Evolutionary conservation across 2,329 filamentous ascomycete genomes (phyloP).

Genomic region (Pseudocercospora fuligena): DNA sequence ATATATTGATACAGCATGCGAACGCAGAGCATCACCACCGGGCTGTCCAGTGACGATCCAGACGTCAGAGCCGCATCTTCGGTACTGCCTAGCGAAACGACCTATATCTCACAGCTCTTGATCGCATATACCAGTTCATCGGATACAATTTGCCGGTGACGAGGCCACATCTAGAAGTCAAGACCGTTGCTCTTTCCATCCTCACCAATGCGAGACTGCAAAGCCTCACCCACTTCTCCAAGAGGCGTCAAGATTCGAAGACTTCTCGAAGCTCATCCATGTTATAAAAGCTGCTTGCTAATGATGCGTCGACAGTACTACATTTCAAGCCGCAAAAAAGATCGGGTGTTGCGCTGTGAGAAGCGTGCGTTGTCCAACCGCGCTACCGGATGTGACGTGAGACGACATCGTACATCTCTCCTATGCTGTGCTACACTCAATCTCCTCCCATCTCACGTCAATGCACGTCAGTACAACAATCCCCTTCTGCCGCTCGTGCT

Average conservation of each 20-base stretch:
- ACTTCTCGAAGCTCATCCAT: slow-evolving; percentile 1
- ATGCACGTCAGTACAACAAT: slow-evolving; percentile 2
- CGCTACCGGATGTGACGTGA: slow-evolving; percentile 20
- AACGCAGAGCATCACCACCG: slow-evolving; percentile 2
- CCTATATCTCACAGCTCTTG: not conserved
- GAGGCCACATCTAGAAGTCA: not conserved
- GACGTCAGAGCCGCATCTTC: slow-evolving; percentile 2
- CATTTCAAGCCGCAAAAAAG: not conserved
- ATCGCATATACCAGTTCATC: slow-evolving; percentile 14
- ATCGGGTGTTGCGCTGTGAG: slow-evolving; percentile 1
- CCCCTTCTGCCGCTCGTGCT: not conserved
- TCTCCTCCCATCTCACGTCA: slow-evolving; percentile 3
- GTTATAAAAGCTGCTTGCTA: not conserved
- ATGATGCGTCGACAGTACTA: not conserved
- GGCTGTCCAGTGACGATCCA: not conserved
- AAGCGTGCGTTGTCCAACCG: slow-evolving; percentile 5
- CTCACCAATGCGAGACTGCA: slow-evolving; percentile 5
- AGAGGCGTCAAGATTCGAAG: not conserved
- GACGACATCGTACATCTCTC: slow-evolving; percentile 15
- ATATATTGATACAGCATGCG: slow-evolving; percentile 4
- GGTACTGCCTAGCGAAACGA: slow-evolving; percentile 6
- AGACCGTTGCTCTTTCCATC: not conserved
- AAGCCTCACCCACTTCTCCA: not conserved
- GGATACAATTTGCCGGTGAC: not conserved
- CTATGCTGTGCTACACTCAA: slow-evolving; percentile 20